Evolutionary conservation across 148 eudicot genomes (phyloP).

Genomic region (Rhododendron kiyosumense): DNA sequence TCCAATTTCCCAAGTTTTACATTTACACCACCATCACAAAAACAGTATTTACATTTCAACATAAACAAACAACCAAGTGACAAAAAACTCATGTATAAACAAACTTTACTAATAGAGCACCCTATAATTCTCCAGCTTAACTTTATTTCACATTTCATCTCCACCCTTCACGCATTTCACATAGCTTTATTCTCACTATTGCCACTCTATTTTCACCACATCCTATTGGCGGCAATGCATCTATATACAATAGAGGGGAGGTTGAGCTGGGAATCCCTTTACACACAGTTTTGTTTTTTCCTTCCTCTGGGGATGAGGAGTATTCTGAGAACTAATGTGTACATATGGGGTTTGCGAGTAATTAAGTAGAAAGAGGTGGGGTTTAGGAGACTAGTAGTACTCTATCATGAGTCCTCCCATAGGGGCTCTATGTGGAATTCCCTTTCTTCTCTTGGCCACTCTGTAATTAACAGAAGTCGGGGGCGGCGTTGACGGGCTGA

Average conservation of each 20-base stretch:
- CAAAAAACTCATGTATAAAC: not conserved
- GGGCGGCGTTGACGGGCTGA: constrained; percentile 79
- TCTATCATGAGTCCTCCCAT: constrained; percentile 52
- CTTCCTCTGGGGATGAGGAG: not conserved
- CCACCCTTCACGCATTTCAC: constrained; percentile 9
- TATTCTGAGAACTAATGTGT: not conserved
- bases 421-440: constrained; percentile 97
- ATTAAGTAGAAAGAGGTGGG: not conserved
- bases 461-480: constrained; percentile 49
- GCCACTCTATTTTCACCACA: constrained; percentile 5
- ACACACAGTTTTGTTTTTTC: constrained; percentile 4
- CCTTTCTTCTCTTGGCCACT: constrained; percentile 80
- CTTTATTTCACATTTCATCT: not conserved
- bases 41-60: constrained; percentile 13
- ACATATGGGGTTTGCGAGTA: constrained; percentile 5
- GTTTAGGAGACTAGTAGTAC: constrained; percentile 23
- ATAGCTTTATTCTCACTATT: constrained; percentile 14
- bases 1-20: not conserved
- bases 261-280: not conserved
- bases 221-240: constrained; percentile 8
- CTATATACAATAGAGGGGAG: constrained; percentile 15
- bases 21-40: not conserved
- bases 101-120: constrained; percentile 9
- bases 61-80: not conserved
- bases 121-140: constrained; percentile 5